These are phyloP conservation scores for Thalassiosira oceanica DNA, from an alignment of 352 stramenopile genomes.

Conservation along the genomic window DNA sequence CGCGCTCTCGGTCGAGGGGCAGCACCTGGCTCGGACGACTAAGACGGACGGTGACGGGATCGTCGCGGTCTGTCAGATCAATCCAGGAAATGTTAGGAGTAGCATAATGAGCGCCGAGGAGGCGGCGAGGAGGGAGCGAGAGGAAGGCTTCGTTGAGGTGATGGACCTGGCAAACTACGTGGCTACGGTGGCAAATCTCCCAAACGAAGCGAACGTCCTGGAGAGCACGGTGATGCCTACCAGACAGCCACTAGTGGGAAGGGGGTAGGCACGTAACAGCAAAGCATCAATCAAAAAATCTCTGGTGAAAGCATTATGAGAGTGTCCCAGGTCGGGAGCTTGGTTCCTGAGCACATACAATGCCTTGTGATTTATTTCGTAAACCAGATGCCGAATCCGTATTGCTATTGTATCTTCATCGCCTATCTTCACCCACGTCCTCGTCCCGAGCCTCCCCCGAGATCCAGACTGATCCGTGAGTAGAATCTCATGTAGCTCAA, in stretches of 20 bases:
- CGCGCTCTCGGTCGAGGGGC: conserved; percentile 68
- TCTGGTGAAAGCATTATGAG: not conserved
- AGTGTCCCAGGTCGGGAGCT: too few species aligned
- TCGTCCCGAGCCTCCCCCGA: not conserved
- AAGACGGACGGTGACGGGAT: conserved; percentile 18
- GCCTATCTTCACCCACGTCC: not conserved
- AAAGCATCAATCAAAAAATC: too few species aligned
- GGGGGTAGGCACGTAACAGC: conserved; percentile 69
- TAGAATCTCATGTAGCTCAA: too few species aligned
- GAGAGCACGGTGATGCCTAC: conserved; percentile 73
- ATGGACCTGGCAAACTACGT: conserved; percentile 68
- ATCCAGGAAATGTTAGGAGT: conserved; percentile 74
- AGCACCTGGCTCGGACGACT: conserved; percentile 32
- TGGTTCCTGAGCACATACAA: too few species aligned
- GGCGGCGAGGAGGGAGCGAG: conserved; percentile 26
- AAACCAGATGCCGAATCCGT: too few species aligned
- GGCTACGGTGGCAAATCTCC: conserved; percentile 64
- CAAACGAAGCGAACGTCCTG: conserved; percentile 65
- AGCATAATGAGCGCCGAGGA: conserved; percentile 43
- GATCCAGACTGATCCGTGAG: too few species aligned
- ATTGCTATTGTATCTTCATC: not conserved
- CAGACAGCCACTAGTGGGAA: conserved; percentile 66
- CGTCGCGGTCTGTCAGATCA: conserved; percentile 66
- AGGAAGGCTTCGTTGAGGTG: conserved; percentile 48
- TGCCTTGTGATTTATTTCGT: too few species aligned